Evolutionary conservation across 176 grass and related monocot genomes (phyloP).

Genomic region (Elymus sibiricus): DNA sequence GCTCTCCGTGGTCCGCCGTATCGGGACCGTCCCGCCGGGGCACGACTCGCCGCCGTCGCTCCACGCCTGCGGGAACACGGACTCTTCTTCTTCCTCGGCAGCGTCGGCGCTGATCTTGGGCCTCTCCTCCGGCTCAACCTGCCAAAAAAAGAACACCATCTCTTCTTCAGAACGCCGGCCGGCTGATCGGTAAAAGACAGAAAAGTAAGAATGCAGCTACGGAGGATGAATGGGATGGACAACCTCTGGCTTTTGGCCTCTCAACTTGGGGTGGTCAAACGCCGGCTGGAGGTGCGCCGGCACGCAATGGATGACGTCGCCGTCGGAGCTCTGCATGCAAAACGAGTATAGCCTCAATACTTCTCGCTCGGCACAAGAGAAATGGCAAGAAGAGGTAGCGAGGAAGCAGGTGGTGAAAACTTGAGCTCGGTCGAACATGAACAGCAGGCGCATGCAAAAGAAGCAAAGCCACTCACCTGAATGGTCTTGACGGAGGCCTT

Average conservation of each 20-base stretch:
- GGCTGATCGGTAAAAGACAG: not conserved
- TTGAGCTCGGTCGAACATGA: no score
- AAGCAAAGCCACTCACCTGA: conserved; percentile 17
- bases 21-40: conserved; percentile 56
- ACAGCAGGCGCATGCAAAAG: not conserved
- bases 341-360: not conserved
- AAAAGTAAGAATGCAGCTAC: not conserved
- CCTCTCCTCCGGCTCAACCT: conserved; percentile 53
- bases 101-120: conserved; percentile 1
- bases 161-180: not conserved
- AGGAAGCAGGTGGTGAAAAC: not conserved
- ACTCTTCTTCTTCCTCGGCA: not conserved
- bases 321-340: conserved; percentile 64
- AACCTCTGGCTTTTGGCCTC: conserved; percentile 62
- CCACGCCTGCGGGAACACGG: conserved; percentile 58
- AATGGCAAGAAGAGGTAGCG: not conserved
- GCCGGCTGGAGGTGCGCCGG: conserved; percentile 73
- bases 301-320: conserved; percentile 79
- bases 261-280: conserved; percentile 58
- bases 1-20: conserved; percentile 50
- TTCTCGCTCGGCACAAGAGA: not conserved
- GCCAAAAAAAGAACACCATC: not conserved
- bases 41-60: conserved; percentile 49
- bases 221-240: not conserved
- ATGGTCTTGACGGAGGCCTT: conserved; percentile 58